Evolutionary conservation across 2,329 filamentous ascomycete genomes (phyloP).

Genomic region (Macrophomina tecta): DNA sequence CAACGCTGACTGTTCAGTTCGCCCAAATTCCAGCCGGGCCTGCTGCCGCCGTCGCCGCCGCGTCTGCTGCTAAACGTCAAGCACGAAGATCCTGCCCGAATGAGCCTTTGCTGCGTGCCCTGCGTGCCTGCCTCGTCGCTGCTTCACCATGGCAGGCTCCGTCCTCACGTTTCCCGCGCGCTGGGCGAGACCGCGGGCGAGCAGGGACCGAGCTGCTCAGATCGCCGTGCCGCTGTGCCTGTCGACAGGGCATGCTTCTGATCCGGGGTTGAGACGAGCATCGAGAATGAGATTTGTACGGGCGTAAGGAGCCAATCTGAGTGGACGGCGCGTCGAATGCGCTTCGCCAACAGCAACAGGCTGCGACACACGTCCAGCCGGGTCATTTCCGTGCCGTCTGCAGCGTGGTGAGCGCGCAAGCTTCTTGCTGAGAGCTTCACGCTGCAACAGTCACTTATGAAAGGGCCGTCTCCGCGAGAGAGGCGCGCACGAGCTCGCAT

Average conservation of each 20-base stretch:
- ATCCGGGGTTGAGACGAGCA: conserved; percentile 6
- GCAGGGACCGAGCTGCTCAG: not conserved
- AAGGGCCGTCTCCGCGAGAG: conserved; percentile 10
- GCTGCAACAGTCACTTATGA: conserved; percentile 1
- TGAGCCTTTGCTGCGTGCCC: not conserved
- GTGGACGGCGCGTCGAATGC: not conserved
- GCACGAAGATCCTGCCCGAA: conserved; percentile 18
- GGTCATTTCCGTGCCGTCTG: not conserved
- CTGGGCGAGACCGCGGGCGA: conserved; percentile 1
- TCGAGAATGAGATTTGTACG: conserved; percentile 10
- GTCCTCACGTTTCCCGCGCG: conserved; percentile 2
- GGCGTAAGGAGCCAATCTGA: not conserved
- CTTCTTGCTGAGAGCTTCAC: not conserved
- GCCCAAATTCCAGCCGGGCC: conserved; percentile 6
- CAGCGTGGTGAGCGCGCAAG: not conserved
- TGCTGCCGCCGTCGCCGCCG: conserved; percentile 11
- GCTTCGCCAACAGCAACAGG: not conserved
- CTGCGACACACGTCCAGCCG: conserved; percentile 3
- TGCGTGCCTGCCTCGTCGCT: conserved; percentile 6
- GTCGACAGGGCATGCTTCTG: conserved; percentile 9
- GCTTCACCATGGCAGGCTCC: conserved; percentile 7
- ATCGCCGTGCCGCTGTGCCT: conserved; percentile 17
- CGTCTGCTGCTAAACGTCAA: conserved; percentile 6
- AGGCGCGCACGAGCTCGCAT: not conserved
- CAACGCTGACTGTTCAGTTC: conserved; percentile 13